Percentiles rank a stretch among this genome's conserved stretches.
Evolutionary conservation across 2,329 filamentous ascomycete species (phyloP).

Genomic region (Dactylellina drechsleri): DNA sequence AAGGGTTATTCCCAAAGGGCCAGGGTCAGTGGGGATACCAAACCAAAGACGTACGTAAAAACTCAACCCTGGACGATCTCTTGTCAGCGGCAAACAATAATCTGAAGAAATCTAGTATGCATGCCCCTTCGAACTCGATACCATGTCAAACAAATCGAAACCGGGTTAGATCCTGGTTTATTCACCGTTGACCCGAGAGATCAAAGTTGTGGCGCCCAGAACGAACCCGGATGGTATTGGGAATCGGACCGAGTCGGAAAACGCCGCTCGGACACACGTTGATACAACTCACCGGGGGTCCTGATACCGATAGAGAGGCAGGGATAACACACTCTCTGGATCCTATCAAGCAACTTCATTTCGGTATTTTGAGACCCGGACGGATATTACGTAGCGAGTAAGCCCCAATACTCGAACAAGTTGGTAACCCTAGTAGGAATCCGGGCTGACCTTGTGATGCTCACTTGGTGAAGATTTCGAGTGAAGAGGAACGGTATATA

Average conservation of each 20-base stretch:
- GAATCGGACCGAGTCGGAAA: slow-evolving; percentile 17
- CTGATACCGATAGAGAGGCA: background rate
- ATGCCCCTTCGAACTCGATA: background rate
- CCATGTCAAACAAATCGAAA: background rate
- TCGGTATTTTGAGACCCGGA: slow-evolving; percentile 5
- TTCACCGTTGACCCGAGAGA: slow-evolving; percentile 12
- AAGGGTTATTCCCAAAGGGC: slow-evolving; percentile 13
- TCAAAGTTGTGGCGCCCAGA: slow-evolving; percentile 7
- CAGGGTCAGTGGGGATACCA: slow-evolving; percentile 3
- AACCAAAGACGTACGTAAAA: slow-evolving; percentile 19
- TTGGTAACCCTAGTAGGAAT: background rate
- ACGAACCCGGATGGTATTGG: slow-evolving; percentile 28
- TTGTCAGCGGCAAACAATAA: background rate
- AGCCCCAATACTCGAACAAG: background rate
- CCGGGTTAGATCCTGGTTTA: slow-evolving; percentile 5
- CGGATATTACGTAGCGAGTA: slow-evolving; percentile 35
- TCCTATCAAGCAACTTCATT: slow-evolving; percentile 1
- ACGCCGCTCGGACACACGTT: slow-evolving; percentile 24
- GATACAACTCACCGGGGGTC: slow-evolving; percentile 33
- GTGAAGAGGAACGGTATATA: slow-evolving; percentile 30
- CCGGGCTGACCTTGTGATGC: background rate
- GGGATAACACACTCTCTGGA: slow-evolving; percentile 31
- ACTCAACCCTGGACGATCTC: too few species aligned
- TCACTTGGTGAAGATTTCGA: slow-evolving; percentile 17
- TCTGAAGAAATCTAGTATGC: slow-evolving; percentile 19